Base-by-base conservation (phyloP, 1,139 yeast species). In the Lodderomyces jiufengensis region DNA sequence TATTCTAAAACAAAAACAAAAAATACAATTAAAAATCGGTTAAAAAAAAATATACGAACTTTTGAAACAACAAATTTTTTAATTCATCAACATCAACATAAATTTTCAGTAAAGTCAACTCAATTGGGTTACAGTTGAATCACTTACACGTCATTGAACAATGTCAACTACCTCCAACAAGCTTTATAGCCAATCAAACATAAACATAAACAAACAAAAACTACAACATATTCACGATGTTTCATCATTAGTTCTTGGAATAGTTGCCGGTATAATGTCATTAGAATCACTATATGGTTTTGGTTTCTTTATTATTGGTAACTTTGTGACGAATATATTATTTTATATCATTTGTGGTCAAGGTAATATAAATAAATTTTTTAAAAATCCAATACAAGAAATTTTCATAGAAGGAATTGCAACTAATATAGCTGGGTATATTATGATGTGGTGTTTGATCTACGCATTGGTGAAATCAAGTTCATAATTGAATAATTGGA, bases 361-460 rank as follows among this genome's bases (percentile, higher is more conserved):
- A 32, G 58, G 70, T 0, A 48, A 59, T 5, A 74, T 84, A 0
- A 41, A 50, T 3, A 54, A 55, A 34, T 84, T 69, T 56, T 84
- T 73, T 51, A 57, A 63, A 22, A 65, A 56, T 27, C 84, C 88
- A 0, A n/a, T 73, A 2, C 67, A 65, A 29, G 82, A 78, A 39
- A 59, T 86, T 0, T 71, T 80, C 42, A 36, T 80, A 3, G 76
- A 70, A 31, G 78, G 82, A 11, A 44, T 84, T 5, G 61, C 76
- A 12, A 63, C 80, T 27, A 80, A 80, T 40, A 51, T 83, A 11
- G 77, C 90, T 3, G 86, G 92, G 12, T 86, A 66, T 51, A 67
- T 84, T 20, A 81, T 86, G 81, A 78, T 84, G 69, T 86, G 95
- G 95, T 84, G 95, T 46, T 66, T 86, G 52, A 76, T 82, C 31